phyloP scores from a whole-genome alignment of 2,329 filamentous ascomycete genomes.

The Aspergillus caelatus region DNA sequence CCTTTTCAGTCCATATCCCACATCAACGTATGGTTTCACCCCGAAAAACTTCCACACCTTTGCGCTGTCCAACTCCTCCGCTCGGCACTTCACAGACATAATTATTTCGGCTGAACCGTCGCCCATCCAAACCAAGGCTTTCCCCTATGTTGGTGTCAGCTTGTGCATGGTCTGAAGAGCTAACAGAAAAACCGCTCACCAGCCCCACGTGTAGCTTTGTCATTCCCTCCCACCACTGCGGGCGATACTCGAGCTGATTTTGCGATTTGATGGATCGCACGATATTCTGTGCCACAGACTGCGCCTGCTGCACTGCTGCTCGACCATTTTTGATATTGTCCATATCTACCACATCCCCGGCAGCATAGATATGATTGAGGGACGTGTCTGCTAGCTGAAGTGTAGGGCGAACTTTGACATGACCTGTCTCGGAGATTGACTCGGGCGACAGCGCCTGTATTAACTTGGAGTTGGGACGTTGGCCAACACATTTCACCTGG shows the following conservation, averaged over 20 bases:
- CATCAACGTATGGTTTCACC: constrained; percentile 44
- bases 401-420: constrained; percentile 58
- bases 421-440: constrained; percentile 51
- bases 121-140: constrained; percentile 49
- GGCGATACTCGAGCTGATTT: constrained; percentile 45
- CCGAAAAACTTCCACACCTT: constrained; percentile 45
- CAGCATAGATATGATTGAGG: constrained; percentile 60
- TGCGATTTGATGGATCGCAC: constrained; percentile 50
- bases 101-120: constrained; percentile 50
- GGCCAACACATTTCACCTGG: constrained; percentile 63
- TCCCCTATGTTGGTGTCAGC: constrained; percentile 39
- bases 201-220: constrained; percentile 60
- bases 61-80: constrained; percentile 45
- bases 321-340: constrained; percentile 57
- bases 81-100: constrained; percentile 42
- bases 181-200: constrained; percentile 37
- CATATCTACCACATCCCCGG: constrained; percentile 65
- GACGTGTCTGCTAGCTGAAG: constrained; percentile 58
- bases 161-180: background rate
- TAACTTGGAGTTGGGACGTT: constrained; percentile 58
- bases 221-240: constrained; percentile 51
- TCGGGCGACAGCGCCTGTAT: constrained; percentile 48
- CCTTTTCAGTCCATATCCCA: constrained; percentile 7
- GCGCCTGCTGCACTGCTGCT: constrained; percentile 57
- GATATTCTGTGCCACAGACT: constrained; percentile 59